These are phyloP conservation scores for Geopyxis carbonaria DNA, from an alignment of 495 filamentous ascomycete genomes.

Conservation along the genomic window DNA sequence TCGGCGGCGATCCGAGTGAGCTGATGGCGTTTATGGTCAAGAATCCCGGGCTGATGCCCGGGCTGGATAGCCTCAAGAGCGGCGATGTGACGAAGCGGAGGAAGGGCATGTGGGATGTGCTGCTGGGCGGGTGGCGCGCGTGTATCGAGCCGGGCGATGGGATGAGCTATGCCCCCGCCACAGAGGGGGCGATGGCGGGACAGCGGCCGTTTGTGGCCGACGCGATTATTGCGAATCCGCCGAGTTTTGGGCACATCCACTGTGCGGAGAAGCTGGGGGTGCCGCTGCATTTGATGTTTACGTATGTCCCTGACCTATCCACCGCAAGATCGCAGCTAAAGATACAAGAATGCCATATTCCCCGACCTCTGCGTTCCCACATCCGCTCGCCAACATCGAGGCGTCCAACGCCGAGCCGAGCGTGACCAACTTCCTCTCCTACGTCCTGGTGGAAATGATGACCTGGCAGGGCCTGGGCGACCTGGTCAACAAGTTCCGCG, in stretches of 20 bases:
- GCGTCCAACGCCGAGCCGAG: constrained; percentile 41
- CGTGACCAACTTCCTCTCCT: constrained; percentile 56
- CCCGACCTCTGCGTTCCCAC: constrained; percentile 51
- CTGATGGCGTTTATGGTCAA: constrained; percentile 75
- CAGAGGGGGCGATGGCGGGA: neutral
- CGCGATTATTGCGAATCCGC: constrained; percentile 54
- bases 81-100: constrained; percentile 47
- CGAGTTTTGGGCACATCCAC: constrained; percentile 49
- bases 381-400: constrained; percentile 54
- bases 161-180: constrained; percentile 12
- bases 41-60: constrained; percentile 55
- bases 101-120: constrained; percentile 43
- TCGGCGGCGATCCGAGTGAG: constrained; percentile 55
- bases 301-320: constrained; percentile 53
- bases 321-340: constrained; percentile 49
- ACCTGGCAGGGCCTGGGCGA: constrained; percentile 45
- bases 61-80: constrained; percentile 43
- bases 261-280: constrained; percentile 48
- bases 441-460: constrained; percentile 54
- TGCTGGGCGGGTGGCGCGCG: constrained; percentile 43
- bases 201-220: constrained; percentile 44
- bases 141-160: constrained; percentile 28
- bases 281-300: constrained; percentile 37
- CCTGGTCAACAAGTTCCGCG: constrained; percentile 45
- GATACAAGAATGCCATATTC: constrained; percentile 55